Base-by-base conservation (phyloP, 2,329 filamentous ascomycete species). In the Fusarium sp. region DNA sequence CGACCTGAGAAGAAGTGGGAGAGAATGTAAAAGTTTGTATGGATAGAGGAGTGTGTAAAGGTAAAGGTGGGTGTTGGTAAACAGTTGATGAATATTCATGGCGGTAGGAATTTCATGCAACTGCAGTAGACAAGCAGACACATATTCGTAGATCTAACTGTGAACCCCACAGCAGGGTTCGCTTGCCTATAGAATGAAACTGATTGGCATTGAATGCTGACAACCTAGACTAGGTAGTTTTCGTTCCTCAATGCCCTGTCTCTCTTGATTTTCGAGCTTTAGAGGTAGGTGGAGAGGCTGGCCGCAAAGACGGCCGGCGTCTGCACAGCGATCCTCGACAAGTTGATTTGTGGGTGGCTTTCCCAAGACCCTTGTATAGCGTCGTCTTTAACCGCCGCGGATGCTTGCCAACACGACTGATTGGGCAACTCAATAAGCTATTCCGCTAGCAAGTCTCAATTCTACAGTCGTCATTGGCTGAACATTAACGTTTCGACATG, bases 361-460 rank as follows among this genome's bases (percentile, higher is more conserved):
- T 29, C 29, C 29, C 22, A 14, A 16, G 34, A 25, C 38, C 40
- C 52, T 44, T 44, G 29, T 18, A 20, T 32, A n/a, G 43, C 20
- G 42, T 24, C 20, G 18, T 51, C 27, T 50, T 62, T 62, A 62
- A 62, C 59, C 59, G 59, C 59, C 52, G 29, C 29, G 20, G 22
- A 55, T 40, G 40, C 29, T n/a, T 25, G 9, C 16, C 22, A 29
- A 15, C 15, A 22, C 27, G 27, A 27, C 8, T 50, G 59, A 62
- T 62, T 62, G 52, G 59, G n/a, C 12, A 30, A 22, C 29, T 22
- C 45, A 29, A 6, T 50, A 15, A 24, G 22, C 29, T 22, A 22
- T 56, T 62, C 32, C 27, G 32, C 45, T 43, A 50, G 32, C 12
- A 38, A n/a, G 30, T 32, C 27, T 50, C 14, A 24, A 25, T n/a